A percentile compares a stretch with the other conserved stretches of the same genome.
Conservation (phyloP, 78 protist species). For the Pigoraptor vietnamica region DNA sequence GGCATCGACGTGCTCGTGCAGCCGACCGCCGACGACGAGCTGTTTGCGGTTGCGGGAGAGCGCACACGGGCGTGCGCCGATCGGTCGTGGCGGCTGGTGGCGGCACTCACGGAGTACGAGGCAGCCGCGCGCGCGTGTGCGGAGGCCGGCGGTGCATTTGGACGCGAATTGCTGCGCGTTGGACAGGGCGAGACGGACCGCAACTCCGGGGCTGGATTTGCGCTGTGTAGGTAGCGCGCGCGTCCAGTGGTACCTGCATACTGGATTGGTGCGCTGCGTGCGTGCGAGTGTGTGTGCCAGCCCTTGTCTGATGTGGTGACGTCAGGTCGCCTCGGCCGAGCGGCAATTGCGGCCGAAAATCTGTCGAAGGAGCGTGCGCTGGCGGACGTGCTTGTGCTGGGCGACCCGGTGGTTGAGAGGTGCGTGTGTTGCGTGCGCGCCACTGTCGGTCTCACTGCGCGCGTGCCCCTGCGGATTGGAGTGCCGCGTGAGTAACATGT, state of each 20-base stretch:
- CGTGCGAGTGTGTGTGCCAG: background rate
- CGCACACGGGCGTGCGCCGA: background rate
- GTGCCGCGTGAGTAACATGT: too few relatives aligned
- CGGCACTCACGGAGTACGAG: background rate
- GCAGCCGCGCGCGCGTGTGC: background rate
- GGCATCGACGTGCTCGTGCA: background rate
- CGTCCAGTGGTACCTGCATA: background rate
- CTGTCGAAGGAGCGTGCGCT: background rate
- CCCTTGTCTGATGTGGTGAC: background rate
- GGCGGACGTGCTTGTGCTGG: background rate
- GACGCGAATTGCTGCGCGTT: background rate
- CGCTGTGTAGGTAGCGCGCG: background rate
- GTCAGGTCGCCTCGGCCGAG: background rate
- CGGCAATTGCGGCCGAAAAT: background rate
- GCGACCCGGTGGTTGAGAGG: background rate
- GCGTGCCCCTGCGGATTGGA: too few relatives aligned
- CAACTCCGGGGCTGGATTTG: background rate
- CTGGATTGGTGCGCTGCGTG: too few relatives aligned
- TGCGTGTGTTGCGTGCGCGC: background rate
- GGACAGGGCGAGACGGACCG: background rate
- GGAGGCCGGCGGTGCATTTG: background rate
- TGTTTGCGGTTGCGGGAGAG: background rate
- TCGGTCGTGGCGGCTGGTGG: background rate
- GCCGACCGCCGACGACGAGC: background rate
- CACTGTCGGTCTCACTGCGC: background rate